Percentiles rank a stretch among this genome's conserved stretches.
These are phyloP conservation scores for Mycena chlorophos DNA, from an alignment of 768 basidiomycete genomes.

Conservation along the genomic window DNA sequence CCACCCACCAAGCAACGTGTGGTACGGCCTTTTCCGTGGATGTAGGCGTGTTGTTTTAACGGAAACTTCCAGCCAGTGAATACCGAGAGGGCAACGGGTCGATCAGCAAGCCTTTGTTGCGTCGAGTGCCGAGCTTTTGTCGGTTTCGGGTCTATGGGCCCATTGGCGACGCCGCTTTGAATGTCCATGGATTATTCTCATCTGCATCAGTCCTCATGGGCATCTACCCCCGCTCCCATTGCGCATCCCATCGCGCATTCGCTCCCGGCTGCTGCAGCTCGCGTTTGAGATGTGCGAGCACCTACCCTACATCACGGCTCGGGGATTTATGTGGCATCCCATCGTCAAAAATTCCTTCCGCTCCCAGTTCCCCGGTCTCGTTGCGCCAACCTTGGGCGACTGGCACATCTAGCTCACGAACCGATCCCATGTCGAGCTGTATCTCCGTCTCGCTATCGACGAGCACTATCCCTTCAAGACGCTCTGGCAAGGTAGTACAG, in stretches of 20 bases:
- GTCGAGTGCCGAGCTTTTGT: constrained; percentile 3
- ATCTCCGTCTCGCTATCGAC: constrained; percentile 16
- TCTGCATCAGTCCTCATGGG: constrained; percentile 17
- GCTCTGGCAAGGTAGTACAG: constrained; percentile 18
- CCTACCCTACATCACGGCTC: constrained; percentile 23
- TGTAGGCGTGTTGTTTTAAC: too few species aligned
- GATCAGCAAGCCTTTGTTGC: constrained; percentile 12
- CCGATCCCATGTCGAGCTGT: constrained; percentile 16
- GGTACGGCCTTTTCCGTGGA: too few species aligned
- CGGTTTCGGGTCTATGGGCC: constrained; percentile 16
- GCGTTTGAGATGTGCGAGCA: constrained; percentile 13
- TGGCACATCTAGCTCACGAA: constrained; percentile 26
- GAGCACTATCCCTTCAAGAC: constrained; percentile 14
- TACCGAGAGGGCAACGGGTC: not conserved
- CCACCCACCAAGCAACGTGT: not conserved
- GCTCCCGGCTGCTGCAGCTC: constrained; percentile 6
- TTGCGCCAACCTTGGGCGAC: constrained; percentile 16
- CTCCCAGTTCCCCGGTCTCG: constrained; percentile 5
- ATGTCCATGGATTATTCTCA: constrained; percentile 24
- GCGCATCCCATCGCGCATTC: constrained; percentile 20
- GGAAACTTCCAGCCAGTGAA: constrained; percentile 4
- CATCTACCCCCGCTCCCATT: constrained; percentile 26
- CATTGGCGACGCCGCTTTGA: constrained; percentile 3
- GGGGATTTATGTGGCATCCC: constrained; percentile 19
- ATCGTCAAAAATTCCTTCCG: constrained; percentile 9